phyloP scores from a whole-genome alignment of 2,329 filamentous ascomycete genomes.

The Bipolaris victoriae region DNA sequence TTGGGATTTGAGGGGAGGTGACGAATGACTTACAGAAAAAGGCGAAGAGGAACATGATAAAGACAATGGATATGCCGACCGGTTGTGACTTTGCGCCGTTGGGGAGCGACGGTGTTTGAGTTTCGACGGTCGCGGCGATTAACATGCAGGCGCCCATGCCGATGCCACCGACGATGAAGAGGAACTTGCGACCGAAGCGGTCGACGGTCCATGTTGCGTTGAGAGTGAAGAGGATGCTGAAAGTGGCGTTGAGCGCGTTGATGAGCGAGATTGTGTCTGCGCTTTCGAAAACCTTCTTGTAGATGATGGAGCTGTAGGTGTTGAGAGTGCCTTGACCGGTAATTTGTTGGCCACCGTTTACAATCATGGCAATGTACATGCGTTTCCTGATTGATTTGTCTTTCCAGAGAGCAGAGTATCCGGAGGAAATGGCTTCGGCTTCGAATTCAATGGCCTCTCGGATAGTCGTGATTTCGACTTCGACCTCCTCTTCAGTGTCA shows the following conservation, averaged over 20 bases:
- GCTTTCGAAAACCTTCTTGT: constrained; percentile 70
- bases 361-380: constrained; percentile 66
- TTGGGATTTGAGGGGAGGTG: not conserved
- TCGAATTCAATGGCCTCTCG: constrained; percentile 74
- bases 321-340: constrained; percentile 76
- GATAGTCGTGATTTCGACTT: constrained; percentile 69
- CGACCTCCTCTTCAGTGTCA: constrained; percentile 68
- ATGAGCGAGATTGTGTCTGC: constrained; percentile 68
- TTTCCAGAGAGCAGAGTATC: constrained; percentile 71
- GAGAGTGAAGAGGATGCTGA: constrained; percentile 73
- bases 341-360: constrained; percentile 75
- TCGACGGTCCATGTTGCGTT: constrained; percentile 77
- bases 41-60: constrained; percentile 70
- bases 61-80: constrained; percentile 71
- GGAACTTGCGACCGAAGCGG: constrained; percentile 71
- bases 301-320: constrained; percentile 75
- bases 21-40: constrained; percentile 59
- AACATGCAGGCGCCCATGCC: constrained; percentile 76
- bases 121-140: constrained; percentile 64
- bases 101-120: constrained; percentile 60
- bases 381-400: constrained; percentile 72
- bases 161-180: constrained; percentile 70
- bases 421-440: constrained; percentile 68
- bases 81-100: constrained; percentile 62
- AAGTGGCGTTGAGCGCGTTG: constrained; percentile 76